Evolutionary conservation across 768 basidiomycete genomes (phyloP), one percentile per base, ranked within the genome.

Genomic region (Roridomyces roridus): DNA sequence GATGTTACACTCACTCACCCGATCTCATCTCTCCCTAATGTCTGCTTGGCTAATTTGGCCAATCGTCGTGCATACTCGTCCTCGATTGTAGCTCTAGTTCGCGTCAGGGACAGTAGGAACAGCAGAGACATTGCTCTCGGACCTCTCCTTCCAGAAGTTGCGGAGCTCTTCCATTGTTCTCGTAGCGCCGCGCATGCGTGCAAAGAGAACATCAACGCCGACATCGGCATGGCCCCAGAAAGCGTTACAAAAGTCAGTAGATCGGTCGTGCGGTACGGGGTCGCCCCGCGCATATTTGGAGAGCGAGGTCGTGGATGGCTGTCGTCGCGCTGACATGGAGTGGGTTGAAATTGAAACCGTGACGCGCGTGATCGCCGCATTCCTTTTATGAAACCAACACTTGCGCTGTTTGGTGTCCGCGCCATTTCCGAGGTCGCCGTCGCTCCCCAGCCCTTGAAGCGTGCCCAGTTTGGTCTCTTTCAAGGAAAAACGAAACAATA

Each of bases 141-240:
- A 96, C 96, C 96, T 82, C 73, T 98, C 96, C 67, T 94, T 96
- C 92, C 94, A 97, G 67, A 92, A 96, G 40, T 77, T 84, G 63
- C 81, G 83, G 45, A 98, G 69, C 60, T 98, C 97, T 44, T 98
- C 96, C 77, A 91, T 85, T 2, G 94, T 95, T 70, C 92, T 83
- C 17, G 82, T 72, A 14, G 91, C 92, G 18, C 92, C 93, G 9
- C 94, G 82, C 87, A 96, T 91, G 58, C 94, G 84, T 28, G 94
- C 89, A 70, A 93, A 91, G 28, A 98, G 79, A 41, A 96, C 93
- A 66, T 96, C 93, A 59, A 92, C 94, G 15, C 95, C 95, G 35
- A 82, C 89, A 77, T 97, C 94, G 25, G 80, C 84, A 18, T 81
- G 64, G 11, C 94, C 94, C 97, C 97, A 98, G 77, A 98, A 98